Evolutionary conservation across 176 grass and related monocot genomes (phyloP).

Genomic region (Oryza rufipogon): DNA sequence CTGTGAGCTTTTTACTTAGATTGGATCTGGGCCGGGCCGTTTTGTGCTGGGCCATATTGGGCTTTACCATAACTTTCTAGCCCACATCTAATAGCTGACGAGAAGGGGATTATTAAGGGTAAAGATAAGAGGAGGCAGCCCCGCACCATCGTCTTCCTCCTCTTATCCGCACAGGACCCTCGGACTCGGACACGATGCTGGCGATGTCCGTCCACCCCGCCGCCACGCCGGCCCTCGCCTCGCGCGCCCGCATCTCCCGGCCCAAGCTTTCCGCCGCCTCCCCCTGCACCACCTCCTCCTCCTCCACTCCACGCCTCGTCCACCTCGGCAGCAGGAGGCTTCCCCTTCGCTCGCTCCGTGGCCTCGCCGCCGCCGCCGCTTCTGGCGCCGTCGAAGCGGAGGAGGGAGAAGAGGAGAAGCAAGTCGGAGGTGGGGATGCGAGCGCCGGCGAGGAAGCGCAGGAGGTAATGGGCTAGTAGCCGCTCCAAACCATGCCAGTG

Average conservation of each 20-base stretch:
- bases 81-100: neutral
- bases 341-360: slow-evolving; percentile 30
- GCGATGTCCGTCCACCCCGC: slow-evolving; percentile 46
- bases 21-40: no score
- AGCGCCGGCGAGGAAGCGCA: neutral
- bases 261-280: slow-evolving; percentile 32
- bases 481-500: neutral
- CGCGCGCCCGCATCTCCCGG: slow-evolving; percentile 7
- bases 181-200: slow-evolving; percentile 42
- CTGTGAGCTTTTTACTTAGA: no score
- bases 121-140: slow-evolving; percentile 16
- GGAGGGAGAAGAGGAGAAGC: slow-evolving; percentile 20
- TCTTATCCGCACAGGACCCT: slow-evolving; percentile 45
- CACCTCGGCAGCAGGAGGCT: slow-evolving; percentile 21
- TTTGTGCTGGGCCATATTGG: neutral
- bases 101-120: neutral
- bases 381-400: slow-evolving; percentile 40
- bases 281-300: neutral
- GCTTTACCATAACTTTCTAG: neutral
- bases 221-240: slow-evolving; percentile 34
- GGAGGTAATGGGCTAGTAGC: slow-evolving; percentile 42
- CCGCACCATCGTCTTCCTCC: slow-evolving; percentile 36
- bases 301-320: neutral
- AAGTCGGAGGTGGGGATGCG: neutral
- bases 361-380: slow-evolving; percentile 38